Base-by-base conservation (phyloP, 2,329 filamentous ascomycete species). In the Penicillium sp. region DNA sequence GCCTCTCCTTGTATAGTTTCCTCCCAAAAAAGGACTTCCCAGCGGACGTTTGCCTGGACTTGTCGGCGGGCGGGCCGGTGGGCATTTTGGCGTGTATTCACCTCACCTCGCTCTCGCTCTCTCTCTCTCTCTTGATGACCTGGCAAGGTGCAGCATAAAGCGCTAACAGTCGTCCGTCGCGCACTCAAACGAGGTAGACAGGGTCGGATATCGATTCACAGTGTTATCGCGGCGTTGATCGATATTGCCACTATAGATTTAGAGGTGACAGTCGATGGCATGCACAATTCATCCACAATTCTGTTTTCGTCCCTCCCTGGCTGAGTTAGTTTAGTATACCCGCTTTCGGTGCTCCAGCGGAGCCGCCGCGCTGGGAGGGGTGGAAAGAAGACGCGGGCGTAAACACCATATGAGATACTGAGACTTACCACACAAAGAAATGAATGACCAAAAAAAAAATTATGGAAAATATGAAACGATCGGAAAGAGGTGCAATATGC, bases 11-110 rank as follows among this genome's bases (percentile, higher is more conserved):
- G 79, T 88, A 82, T 70, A 82, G 73, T 62, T 84, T 90, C 73
- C 92, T 87, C 71, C 91, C 92, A 81, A 97, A 97, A 82, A 97
- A 92, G 63, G 89, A 91, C 75, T 89, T 89, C 74, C 87, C 85
- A 73, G 88, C 89, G 72, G 91, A 92, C 66, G 90, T 92, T 82
- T 94, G 90, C 78, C 90, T 88, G 71, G 89, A 84, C 81, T 93
- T 92, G 81, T 91, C 89, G 81, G 85, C 83, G 70, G 87, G 73
- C 82, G 86, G 86, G 86, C 75, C 76, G 56, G 79, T 73, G 67
- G 82, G 80, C 81, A 83, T 84, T 64, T 75, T 76, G 72, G 68
- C 70, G 69, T 64, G 66, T 41, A 65, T 65, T 74, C 68, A 65
- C 65, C 49, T 38, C 37, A 25, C 49, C 34, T 52, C 34, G 34